A percentile compares a stretch with the other conserved stretches of the same genome.
phyloP scores from a whole-genome alignment of 1,139 yeast species.

The Lodderomyces jiufengensis region DNA sequence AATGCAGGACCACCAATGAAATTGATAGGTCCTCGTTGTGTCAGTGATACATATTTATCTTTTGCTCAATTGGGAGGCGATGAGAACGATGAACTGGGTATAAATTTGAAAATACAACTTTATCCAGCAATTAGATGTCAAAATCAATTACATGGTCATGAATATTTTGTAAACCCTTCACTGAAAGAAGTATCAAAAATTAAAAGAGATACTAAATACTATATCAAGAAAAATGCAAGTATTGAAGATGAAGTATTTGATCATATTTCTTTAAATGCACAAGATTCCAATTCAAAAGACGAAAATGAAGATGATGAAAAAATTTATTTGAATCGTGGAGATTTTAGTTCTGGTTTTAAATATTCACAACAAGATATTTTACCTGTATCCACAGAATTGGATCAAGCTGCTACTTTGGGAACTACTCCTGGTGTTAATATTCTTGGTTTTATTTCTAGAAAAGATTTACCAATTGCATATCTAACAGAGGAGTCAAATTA shows the following conservation, averaged over 20 bases:
- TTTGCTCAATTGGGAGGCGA: constrained; percentile 27
- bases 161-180: constrained; percentile 21
- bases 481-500: constrained; percentile 57
- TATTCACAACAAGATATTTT: constrained; percentile 56
- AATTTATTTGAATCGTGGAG: constrained; percentile 1
- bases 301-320: constrained; percentile 17
- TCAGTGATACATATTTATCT: constrained; percentile 36
- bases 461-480: constrained; percentile 53
- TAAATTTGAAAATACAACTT: constrained; percentile 51
- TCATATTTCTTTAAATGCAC: constrained; percentile 13
- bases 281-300: constrained; percentile 5
- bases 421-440: constrained; percentile 56
- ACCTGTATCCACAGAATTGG: constrained; percentile 38
- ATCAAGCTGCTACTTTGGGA: constrained; percentile 38
- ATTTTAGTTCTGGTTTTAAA: constrained; percentile 45
- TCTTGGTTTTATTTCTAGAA: constrained; percentile 52
- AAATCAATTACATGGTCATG: constrained; percentile 27
- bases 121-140: constrained; percentile 61
- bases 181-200: constrained; percentile 13
- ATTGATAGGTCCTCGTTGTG: constrained; percentile 33
- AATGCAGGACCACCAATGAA: constrained; percentile 25
- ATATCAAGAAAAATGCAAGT: constrained; percentile 15
- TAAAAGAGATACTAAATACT: constrained; percentile 22
- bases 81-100: constrained; percentile 13
- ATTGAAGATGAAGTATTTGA: constrained; percentile 7